These are phyloP conservation scores for Phialophora expanda DNA, from an alignment of 2,329 filamentous ascomycete species.

Conservation along the genomic window DNA sequence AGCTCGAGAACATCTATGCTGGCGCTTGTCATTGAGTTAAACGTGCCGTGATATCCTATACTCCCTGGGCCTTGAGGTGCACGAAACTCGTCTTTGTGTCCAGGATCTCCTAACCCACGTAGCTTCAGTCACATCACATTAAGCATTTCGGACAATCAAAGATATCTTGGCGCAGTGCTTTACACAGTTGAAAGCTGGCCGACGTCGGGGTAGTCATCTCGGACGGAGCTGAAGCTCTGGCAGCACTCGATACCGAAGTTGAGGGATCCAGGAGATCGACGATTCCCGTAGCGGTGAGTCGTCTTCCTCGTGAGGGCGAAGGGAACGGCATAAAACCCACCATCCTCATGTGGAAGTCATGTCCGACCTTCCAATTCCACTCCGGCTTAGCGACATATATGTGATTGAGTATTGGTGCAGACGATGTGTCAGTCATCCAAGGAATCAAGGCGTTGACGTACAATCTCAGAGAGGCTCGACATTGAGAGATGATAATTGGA, in stretches of 20 bases:
- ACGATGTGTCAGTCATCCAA: conserved; percentile 19
- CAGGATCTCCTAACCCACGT: not conserved
- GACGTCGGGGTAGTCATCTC: not conserved
- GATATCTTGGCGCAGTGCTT: not conserved
- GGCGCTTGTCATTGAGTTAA: not conserved
- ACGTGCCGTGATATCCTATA: not conserved
- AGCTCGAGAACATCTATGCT: not conserved
- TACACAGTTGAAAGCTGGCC: not conserved
- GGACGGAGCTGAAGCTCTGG: not conserved
- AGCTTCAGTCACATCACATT: not conserved
- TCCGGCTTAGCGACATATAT: conserved; percentile 5
- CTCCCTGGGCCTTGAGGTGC: not conserved
- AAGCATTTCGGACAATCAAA: not conserved
- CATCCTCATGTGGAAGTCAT: conserved; percentile 17
- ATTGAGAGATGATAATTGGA: not conserved
- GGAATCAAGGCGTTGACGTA: conserved; percentile 11
- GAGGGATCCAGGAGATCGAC: not conserved
- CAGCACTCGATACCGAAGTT: not conserved
- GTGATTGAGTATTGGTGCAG: conserved; percentile 27
- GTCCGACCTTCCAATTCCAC: conserved; percentile 17
- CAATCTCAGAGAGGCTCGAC: conserved; percentile 5
- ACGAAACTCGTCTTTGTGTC: not conserved
- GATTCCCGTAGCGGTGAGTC: conserved; percentile 6
- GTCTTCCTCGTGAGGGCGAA: no score
- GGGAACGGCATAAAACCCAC: conserved; percentile 1